Evolutionary conservation across 306 rosid species (phyloP), one percentile per base, ranked within the genome.

Genomic region (Glycine soja): DNA sequence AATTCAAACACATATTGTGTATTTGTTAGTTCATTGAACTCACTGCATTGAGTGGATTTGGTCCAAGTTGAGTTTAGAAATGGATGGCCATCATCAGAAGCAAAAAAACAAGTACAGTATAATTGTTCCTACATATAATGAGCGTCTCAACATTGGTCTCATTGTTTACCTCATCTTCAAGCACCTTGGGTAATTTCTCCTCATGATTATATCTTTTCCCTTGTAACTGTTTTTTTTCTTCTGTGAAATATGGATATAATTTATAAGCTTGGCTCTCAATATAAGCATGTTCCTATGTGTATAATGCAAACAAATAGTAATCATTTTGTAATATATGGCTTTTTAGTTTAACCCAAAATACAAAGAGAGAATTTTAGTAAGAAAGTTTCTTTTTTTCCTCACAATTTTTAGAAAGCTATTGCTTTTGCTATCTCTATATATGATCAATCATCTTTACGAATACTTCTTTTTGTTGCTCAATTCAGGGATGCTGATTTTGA

Each of bases 41-140:
- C 57, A 24, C 30, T 24, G 30, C 30, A 68, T 65, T 69, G 69
- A 42, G 68, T 45, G 63, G 68, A 62, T 66, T 81, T 66, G 16
- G 19, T 58, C 13, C 65, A 32, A 16, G 68, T 64, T 43, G 36
- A 14, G 77, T 63, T 74, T 63, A 68, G 73, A 72, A 24, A 88
- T 84, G 88, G 91, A 82, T 48, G 80, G 0, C 78, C 73, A 81
- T 75, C 85, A 82, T 74, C 87, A 84, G 88, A 87, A 87, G 82
- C 82, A 81, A 68, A 86, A 83, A 79, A 86, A 87, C 85, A 95
- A 95, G 86, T 91, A 91, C 88, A 93, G 97, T 75, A 86, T 93
- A 66, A 91, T 93, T 81, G 82, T 95, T 82, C 99, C 98, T 8
- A 93, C 99, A 30, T 95, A 91, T 83, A 95, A 95, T 78, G 99